Evolutionary conservation across 2,329 filamentous ascomycete species (phyloP).

Genomic region (Verticillium tricorpus): DNA sequence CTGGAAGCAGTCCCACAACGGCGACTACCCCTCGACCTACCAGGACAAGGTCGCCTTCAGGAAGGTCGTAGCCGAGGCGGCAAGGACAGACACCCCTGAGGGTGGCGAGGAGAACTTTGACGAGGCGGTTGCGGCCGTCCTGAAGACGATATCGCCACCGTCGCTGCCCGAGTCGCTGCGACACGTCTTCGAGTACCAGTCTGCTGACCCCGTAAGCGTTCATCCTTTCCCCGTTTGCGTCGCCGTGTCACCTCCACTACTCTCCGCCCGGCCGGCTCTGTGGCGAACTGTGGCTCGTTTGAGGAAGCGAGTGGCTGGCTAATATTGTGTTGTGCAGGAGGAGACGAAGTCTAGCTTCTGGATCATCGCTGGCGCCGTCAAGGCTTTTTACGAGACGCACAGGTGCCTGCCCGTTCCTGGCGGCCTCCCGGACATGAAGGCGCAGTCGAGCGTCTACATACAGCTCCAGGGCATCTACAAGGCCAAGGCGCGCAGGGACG

Average conservation of each 20-base stretch:
- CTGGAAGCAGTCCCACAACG: conserved; percentile 72
- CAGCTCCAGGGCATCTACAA: conserved; percentile 92
- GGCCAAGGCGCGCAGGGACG: conserved; percentile 73
- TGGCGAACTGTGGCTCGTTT: neutral
- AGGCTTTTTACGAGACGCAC: conserved; percentile 70
- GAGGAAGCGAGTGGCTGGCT: conserved; percentile 15
- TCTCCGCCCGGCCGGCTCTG: neutral
- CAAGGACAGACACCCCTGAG: conserved; percentile 70
- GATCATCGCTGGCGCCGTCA: conserved; percentile 79
- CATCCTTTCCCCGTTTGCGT: conserved; percentile 11
- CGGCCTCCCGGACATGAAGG: conserved; percentile 95
- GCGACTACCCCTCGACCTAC: conserved; percentile 66
- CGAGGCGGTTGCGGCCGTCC: conserved; percentile 79
- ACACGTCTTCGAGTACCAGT: conserved; percentile 71
- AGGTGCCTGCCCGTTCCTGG: conserved; percentile 77
- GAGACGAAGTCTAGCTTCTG: conserved; percentile 68
- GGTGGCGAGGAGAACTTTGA: conserved; percentile 97
- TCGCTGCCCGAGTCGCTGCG: conserved; percentile 64
- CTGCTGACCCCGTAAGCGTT: conserved; percentile 46
- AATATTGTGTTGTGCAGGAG: conserved; percentile 18
- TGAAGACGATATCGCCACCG: conserved; percentile 75
- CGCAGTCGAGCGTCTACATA: conserved; percentile 84
- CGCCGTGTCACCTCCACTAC: neutral
- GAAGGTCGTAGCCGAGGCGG: conserved; percentile 59
- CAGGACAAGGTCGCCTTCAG: conserved; percentile 84